Base-by-base conservation (phyloP, 2,329 filamentous ascomycete species). In the Aspergillus floridensis region DNA sequence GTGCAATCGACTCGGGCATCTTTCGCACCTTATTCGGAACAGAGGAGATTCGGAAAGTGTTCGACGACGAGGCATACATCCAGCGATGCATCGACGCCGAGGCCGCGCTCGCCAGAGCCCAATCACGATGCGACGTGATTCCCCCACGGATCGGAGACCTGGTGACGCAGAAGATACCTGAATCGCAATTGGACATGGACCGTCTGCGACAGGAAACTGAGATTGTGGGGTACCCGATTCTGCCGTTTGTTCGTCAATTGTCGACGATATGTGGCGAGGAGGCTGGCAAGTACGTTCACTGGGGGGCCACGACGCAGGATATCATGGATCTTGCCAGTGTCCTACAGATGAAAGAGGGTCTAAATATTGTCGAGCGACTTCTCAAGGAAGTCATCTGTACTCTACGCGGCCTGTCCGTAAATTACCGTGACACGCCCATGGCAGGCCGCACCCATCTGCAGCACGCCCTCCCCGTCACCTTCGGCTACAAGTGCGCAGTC, bases 231-330 rank as follows among this genome's bases (percentile, higher is more conserved):
- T 84, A 84, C 56, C 82, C 82, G 0, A 81, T 84, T 8, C 72
- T 84, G 0, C 80, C 81, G 0, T 65, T 84, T 12, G 79, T 84
- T 2, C 74, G 78, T 38, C 82, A 84, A 59, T 68, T 84, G 24
- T 76, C 76, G 1, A 70, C 72, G 29, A 68, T 69, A n/a, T 70
- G 66, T 24, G 68, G 66, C 14, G 69, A 72, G 32, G 64, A 72
- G 5, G 68, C 66, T 12, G 75, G 70, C n/a, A 75, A 77, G 59
- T 85, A 83, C 63, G 78, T 85, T 11, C 83, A 85, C 66, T 85
- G 83, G 82, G 83, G 83, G 8, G 82, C 83, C 1, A 85, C 83
- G 0, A 86, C 83, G 0, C 83, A 86, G 62, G 83, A 86, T 63
- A 84, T 85, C 59, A 85, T 84, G 82, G 83, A 85, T 62, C 72